Evolutionary conservation across 2,329 filamentous ascomycete species (phyloP).

Genomic region (Aspergillus tamarii): DNA sequence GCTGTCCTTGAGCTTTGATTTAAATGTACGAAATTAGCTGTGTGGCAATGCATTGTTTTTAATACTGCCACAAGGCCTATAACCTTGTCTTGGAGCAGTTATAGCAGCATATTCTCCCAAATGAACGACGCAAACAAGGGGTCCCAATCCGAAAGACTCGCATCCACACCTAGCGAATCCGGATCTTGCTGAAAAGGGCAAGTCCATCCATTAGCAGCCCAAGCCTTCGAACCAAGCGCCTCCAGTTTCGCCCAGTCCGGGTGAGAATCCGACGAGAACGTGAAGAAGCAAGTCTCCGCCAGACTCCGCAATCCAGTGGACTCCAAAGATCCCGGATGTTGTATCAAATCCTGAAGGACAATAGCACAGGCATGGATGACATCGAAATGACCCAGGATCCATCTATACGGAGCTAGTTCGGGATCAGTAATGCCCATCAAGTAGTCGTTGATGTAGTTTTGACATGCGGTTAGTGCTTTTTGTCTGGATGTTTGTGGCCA

Average conservation of each 20-base stretch:
- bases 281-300: not conserved
- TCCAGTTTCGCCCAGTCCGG: not conserved
- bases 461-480: not conserved
- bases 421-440: not conserved
- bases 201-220: not conserved
- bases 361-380: not conserved
- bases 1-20: too few species aligned
- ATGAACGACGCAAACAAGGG: not conserved
- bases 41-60: too few species aligned
- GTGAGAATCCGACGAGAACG: not conserved
- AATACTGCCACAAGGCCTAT: too few species aligned
- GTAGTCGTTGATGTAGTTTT: not conserved
- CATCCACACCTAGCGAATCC: not conserved
- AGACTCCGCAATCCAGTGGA: not conserved
- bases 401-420: not conserved
- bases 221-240: not conserved
- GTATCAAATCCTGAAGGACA: not conserved
- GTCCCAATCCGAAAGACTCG: not conserved
- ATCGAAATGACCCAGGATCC: not conserved
- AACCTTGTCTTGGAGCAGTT: fast-evolving
- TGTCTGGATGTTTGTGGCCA: not conserved
- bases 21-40: not conserved
- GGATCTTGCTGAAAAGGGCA: not conserved
- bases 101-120: not conserved
- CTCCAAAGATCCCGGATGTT: not conserved